Conservation (phyloP, 805 yeast species). For the Maudiozyma pseudohumilis region DNA sequence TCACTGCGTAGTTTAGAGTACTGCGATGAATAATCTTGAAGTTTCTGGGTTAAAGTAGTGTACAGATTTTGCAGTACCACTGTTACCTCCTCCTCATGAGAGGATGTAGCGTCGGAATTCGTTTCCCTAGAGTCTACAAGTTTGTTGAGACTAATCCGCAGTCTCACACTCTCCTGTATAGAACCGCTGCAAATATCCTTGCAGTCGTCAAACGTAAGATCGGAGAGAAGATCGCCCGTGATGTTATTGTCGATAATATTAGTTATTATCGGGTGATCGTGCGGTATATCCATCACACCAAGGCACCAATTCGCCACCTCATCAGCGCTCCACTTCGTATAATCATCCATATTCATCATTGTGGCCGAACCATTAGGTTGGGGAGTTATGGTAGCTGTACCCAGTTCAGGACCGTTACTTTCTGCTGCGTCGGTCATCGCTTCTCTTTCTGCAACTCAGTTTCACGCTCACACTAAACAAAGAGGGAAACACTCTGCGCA, state of each 20-base stretch:
- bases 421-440: too few relatives aligned
- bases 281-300: constrained; percentile 11
- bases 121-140: constrained; percentile 33
- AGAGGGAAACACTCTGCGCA: too few relatives aligned
- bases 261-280: constrained; percentile 9
- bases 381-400: too few relatives aligned
- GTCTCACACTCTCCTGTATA: constrained; percentile 45
- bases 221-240: constrained; percentile 57
- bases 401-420: too few relatives aligned
- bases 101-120: constrained; percentile 10
- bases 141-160: constrained; percentile 51
- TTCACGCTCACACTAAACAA: too few relatives aligned
- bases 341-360: constrained; percentile 1
- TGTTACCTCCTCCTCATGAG: constrained; percentile 28
- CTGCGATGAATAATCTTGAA: constrained; percentile 27
- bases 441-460: too few relatives aligned
- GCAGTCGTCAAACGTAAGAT: constrained; percentile 59
- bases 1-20: constrained; percentile 24
- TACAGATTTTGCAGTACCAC: constrained; percentile 21
- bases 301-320: constrained; percentile 23
- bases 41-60: constrained; percentile 17
- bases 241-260: constrained; percentile 17
- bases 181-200: constrained; percentile 56
- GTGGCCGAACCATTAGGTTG: too few relatives aligned
- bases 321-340: constrained; percentile 15